Evolutionary conservation across 2,329 filamentous ascomycete genomes (phyloP), one percentile per base, ranked within the genome.

Genomic region (Chaetothyriales sp.): DNA sequence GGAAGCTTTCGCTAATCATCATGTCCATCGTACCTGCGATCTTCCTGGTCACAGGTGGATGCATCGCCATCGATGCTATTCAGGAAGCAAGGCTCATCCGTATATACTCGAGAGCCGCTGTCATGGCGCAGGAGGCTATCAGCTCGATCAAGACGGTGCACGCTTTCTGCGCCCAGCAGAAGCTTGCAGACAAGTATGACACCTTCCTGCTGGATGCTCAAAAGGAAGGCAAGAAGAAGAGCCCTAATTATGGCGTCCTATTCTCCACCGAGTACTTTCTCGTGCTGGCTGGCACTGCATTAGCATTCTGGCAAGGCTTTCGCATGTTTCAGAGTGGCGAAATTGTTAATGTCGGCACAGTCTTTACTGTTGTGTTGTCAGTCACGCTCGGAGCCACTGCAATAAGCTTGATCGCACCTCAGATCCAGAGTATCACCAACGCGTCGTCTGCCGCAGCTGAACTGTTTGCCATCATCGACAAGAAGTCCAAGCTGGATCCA

Each of bases 401-500:
- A 7, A 54, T 56, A 8, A 52, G 51, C 54, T 29, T 52, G 53
- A 56, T 44, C 44, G 63, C 67, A 1, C 70, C 71, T 1, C 67
- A 72, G 45, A 59, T 69, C 13, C 62, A 67, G 47, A 62, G 69
- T 8, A 65, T 75, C 51, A 67, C 70, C 0, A 71, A 68, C 47
- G 71, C 70, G 1, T 59, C 68, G 1, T 65, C 68, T 4, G 66
- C 69, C 3, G 72, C 72, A 0, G 50, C 63, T 2, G 69, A 71
- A 53, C 62, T 97, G 56, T 95, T 85, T 72, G 85, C 82, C 65
- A 94, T 89, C 2, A 95, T 97, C 58, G 90, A 97, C 66, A 85
- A 92, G 49, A 63, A 72, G 4, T 95, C 92, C 0, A 88, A 89
- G 0, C 74, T 97, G 48, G 86, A 97, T 62, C 82, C 90, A 0